Evolutionary conservation across 768 basidiomycete species (phyloP).

Genomic region (Rhodotorula taiwanensis): DNA sequence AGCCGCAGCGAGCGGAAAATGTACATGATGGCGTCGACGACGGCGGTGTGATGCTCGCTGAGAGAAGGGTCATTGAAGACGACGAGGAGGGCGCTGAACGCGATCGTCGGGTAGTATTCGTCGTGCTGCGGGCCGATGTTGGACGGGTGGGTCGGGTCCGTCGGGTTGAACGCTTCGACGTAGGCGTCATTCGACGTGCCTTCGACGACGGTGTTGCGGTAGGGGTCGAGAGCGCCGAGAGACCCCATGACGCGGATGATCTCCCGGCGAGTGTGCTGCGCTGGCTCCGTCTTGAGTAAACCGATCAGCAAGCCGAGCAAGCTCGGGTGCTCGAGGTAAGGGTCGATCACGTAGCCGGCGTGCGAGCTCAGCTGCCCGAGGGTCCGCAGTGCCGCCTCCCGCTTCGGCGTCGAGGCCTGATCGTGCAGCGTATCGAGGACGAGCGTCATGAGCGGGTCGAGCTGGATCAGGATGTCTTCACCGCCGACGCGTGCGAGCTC

Average conservation of each 20-base stretch:
- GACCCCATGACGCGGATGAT: constrained; percentile 93
- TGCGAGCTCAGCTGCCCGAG: constrained; percentile 93
- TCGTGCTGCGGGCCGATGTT: constrained; percentile 50
- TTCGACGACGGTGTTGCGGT: constrained; percentile 70
- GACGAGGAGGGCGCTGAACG: constrained; percentile 75
- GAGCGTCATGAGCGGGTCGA: constrained; percentile 80
- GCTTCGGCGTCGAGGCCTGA: constrained; percentile 64
- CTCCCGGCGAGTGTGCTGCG: constrained; percentile 66
- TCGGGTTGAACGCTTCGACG: constrained; percentile 53
- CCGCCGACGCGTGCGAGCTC: constrained; percentile 89
- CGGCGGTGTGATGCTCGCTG: constrained; percentile 77
- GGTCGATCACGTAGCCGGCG: constrained; percentile 87
- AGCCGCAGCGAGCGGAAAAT: constrained; percentile 98
- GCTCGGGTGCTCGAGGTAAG: constrained; percentile 83
- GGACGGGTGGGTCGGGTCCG: constrained; percentile 47
- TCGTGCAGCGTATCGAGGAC: constrained; percentile 86
- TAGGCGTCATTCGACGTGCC: constrained; percentile 57
- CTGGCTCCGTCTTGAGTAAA: constrained; percentile 70
- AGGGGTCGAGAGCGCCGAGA: constrained; percentile 91
- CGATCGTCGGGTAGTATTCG: constrained; percentile 95
- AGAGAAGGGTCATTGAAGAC: constrained; percentile 85
- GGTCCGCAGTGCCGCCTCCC: constrained; percentile 88
- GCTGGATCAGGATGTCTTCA: constrained; percentile 75
- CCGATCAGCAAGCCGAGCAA: constrained; percentile 76
- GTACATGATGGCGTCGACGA: constrained; percentile 95